A percentile compares a stretch with the other conserved stretches of the same genome.
Evolutionary conservation across 2,329 filamentous ascomycete species (phyloP).

Genomic region (Talaromyces sp.): DNA sequence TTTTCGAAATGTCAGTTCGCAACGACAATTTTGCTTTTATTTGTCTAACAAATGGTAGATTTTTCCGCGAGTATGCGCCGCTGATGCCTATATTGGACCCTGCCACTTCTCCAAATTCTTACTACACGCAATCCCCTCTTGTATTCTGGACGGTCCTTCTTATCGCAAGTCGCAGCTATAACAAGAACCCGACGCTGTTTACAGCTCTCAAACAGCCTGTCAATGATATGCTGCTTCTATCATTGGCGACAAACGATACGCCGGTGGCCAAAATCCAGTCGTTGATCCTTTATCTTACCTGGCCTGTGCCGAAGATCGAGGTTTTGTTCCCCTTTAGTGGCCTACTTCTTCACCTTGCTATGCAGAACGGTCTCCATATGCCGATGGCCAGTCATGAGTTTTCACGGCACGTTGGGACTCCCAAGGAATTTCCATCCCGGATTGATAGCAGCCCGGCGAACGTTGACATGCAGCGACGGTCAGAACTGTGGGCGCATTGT

Average conservation of each 20-base stretch:
- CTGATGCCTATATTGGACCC: constrained; percentile 35
- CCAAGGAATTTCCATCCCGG: not conserved
- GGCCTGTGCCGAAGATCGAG: constrained; percentile 36
- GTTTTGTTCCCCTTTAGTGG: constrained; percentile 31
- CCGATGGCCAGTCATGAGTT: constrained; percentile 40
- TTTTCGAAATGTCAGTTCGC: constrained; percentile 28
- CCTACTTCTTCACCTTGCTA: constrained; percentile 35
- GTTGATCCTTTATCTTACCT: constrained; percentile 32
- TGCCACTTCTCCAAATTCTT: constrained; percentile 62
- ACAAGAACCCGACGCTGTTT: constrained; percentile 33
- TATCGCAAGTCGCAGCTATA: constrained; percentile 31
- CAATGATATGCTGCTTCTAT: constrained; percentile 31
- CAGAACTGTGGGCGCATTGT: constrained; percentile 37
- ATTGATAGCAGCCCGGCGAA: constrained; percentile 20
- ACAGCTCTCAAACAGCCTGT: constrained; percentile 28
- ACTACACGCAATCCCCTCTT: constrained; percentile 69
- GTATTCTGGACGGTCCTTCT: constrained; percentile 70
- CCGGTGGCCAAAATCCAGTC: constrained; percentile 32
- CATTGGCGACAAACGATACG: constrained; percentile 21
- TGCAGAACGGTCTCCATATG: constrained; percentile 39
- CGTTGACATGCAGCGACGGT: constrained; percentile 30
- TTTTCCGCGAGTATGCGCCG: constrained; percentile 31
- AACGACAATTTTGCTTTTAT: not conserved
- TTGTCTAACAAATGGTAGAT: constrained; percentile 18
- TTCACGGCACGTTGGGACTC: constrained; percentile 24